Evolutionary conservation across 139 green algal genomes (phyloP), one percentile per base, ranked within the genome.

Genomic region (Yamagishiella unicocca): DNA sequence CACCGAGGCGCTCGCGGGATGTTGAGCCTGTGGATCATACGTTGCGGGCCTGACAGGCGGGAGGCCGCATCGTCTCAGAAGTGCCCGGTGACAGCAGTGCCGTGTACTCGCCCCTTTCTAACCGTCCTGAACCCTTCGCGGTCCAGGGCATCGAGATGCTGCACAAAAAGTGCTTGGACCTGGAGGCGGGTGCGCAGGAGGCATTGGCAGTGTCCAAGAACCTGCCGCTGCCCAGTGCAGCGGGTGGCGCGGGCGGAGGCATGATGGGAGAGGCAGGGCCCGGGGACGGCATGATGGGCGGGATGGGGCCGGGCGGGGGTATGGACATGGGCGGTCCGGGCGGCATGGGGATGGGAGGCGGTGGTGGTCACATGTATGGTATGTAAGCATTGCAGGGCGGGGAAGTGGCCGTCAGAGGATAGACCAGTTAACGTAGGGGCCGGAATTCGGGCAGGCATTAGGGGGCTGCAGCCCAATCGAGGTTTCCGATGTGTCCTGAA

Each of bases 101-200:
- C 2, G 17, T 40, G 5, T 61, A 27, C 40, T 61, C 7, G 0
- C 25, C 42, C 40, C 5, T 0, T 22, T 27, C 46, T 3, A 19
- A 14, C 33, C 31, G 31, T 29, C 46, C 46, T 40, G n/a, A 43
- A 4, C 38, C 17, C 3, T 1, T 29, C 50, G 2, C 50, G 22
- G 3, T 38, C 21, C 17, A 85, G 79, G 79, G 1, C 31, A 86
- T 86, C 12, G 80, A 50, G 43, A 67, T 67, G 21, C 42, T 86
- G n/a, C 43, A 77, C 42, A 66, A 67, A 8, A 86, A 86, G 42
- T 86, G 80, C 45, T 1, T 86, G 43, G 80, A 86, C 43, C 22
- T 86, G 80, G 80, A 77, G 24, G 45, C 31, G n/a, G 62, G 38
- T 2, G 80, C 21, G 22, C 62, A 50, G 43, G 64, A 86, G 43